phyloP scores from a whole-genome alignment of 2,329 filamentous ascomycete genomes.

The Fusarium domesticum region DNA sequence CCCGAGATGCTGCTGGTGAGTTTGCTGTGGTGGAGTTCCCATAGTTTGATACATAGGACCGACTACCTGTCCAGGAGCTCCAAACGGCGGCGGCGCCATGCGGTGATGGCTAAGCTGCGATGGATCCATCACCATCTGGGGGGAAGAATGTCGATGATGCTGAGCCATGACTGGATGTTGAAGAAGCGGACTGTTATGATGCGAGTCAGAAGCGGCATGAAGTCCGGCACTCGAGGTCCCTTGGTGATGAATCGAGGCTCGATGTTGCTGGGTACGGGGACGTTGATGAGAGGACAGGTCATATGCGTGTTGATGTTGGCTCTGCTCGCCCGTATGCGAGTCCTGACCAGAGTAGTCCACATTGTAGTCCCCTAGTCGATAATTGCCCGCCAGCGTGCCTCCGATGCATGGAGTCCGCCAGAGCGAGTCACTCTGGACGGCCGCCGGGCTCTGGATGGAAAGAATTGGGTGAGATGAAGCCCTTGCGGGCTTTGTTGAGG shows the following conservation, averaged over 20 bases:
- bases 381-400: constrained; percentile 71
- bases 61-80: constrained; percentile 46
- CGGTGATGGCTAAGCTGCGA: constrained; percentile 52
- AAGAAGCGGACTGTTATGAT: constrained; percentile 35
- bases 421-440: constrained; percentile 73
- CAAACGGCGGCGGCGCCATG: constrained; percentile 54
- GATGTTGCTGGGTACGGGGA: constrained; percentile 40
- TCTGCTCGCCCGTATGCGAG: constrained; percentile 62
- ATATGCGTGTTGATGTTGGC: constrained; percentile 63
- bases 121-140: constrained; percentile 56
- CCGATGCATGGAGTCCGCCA: constrained; percentile 72
- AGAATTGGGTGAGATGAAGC: constrained; percentile 54
- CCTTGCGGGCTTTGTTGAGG: constrained; percentile 51
- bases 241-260: constrained; percentile 48
- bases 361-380: constrained; percentile 71
- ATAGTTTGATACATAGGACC: constrained; percentile 52
- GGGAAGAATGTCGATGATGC: constrained; percentile 48
- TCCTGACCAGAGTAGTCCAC: constrained; percentile 71
- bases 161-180: constrained; percentile 38
- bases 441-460: constrained; percentile 60
- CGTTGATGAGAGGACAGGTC: constrained; percentile 43
- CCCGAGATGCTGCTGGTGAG: constrained; percentile 31
- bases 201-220: constrained; percentile 43
- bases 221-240: constrained; percentile 41
- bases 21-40: constrained; percentile 38